Conservation (phyloP, 2,329 filamentous ascomycete species). For the Parasarocladium wereldwijsianum region DNA sequence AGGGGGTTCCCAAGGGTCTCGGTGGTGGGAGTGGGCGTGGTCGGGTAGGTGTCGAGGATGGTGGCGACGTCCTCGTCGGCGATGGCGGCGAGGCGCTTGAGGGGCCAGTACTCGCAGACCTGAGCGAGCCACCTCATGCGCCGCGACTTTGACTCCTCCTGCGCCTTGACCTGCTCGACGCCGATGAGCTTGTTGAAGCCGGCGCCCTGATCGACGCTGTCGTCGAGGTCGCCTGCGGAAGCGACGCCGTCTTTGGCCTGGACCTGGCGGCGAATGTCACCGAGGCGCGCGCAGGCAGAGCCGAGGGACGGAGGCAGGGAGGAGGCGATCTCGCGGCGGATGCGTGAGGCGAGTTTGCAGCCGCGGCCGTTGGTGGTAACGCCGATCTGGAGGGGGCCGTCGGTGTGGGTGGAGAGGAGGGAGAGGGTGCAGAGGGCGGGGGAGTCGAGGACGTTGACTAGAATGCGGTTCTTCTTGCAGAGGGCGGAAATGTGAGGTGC, state of each 20-base stretch:
- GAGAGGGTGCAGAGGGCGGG: conserved; percentile 80
- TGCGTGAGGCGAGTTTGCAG: conserved; percentile 81
- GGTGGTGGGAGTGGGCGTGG: conserved; percentile 13
- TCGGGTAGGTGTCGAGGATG: conserved; percentile 59
- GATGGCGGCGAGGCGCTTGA: conserved; percentile 66
- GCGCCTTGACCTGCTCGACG: conserved; percentile 58
- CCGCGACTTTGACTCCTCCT: conserved; percentile 62
- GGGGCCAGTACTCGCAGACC: conserved; percentile 97
- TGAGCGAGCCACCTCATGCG: conserved; percentile 88
- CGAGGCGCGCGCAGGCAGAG: conserved; percentile 60
- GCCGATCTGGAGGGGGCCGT: conserved; percentile 86
- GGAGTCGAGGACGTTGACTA: conserved; percentile 83
- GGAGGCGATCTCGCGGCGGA: conserved; percentile 76
- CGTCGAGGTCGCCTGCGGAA: conserved; percentile 26
- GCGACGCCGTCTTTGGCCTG: conserved; percentile 50
- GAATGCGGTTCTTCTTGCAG: conserved; percentile 70
- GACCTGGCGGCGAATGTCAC: conserved; percentile 54
- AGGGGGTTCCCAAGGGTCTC: conserved; percentile 6
- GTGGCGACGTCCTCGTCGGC: conserved; percentile 64
- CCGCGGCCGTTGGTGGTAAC: conserved; percentile 91
- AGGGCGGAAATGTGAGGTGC: conserved; percentile 48
- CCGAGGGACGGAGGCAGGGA: conserved; percentile 65
- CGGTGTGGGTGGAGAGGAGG: conserved; percentile 73
- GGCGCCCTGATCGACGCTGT: conserved; percentile 61
- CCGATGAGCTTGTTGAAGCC: conserved; percentile 73